phyloP scores from a whole-genome alignment of 768 basidiomycete species.

The Boletus sp. region DNA sequence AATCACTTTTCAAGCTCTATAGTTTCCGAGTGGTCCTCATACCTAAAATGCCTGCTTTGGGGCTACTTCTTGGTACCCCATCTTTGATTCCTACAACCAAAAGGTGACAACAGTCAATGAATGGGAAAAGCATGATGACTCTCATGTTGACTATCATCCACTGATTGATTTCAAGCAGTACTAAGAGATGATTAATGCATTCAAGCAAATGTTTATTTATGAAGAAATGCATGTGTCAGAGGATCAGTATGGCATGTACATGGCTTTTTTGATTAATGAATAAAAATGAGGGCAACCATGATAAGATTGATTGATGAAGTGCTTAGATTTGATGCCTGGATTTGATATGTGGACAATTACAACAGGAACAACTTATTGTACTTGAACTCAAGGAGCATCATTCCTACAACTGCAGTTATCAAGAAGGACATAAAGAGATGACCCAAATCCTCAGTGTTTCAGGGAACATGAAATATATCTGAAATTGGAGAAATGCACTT shows the following conservation, averaged over 20 bases:
- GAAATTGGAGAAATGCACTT: too few relatives aligned
- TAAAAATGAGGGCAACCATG: background rate
- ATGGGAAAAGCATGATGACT: slow-evolving; percentile 42
- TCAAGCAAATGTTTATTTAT: slow-evolving; percentile 87
- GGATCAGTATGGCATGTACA: slow-evolving; percentile 71
- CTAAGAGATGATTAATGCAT: slow-evolving; percentile 64
- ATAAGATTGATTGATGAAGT: background rate
- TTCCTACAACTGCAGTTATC: slow-evolving; percentile 69
- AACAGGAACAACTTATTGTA: slow-evolving; percentile 75
- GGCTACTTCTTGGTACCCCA: slow-evolving; percentile 82
- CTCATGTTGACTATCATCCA: slow-evolving; percentile 62
- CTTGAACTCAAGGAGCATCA: slow-evolving; percentile 70
- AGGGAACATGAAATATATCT: too few relatives aligned
- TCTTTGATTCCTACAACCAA: slow-evolving; percentile 75
- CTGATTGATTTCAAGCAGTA: slow-evolving; percentile 70
- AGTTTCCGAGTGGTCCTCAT: slow-evolving; percentile 74
- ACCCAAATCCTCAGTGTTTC: slow-evolving; percentile 56
- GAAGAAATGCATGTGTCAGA: slow-evolving; percentile 83
- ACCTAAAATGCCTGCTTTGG: slow-evolving; percentile 95
- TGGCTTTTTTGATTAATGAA: slow-evolving; percentile 7
- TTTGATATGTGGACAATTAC: slow-evolving; percentile 72
- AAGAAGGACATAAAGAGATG: slow-evolving; percentile 51
- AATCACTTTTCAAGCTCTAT: slow-evolving; percentile 54
- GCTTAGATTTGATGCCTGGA: slow-evolving; percentile 79
- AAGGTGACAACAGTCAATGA: slow-evolving; percentile 44